phyloP scores from a whole-genome alignment of 441 rosid genomes.

The Breynia disticha region DNA sequence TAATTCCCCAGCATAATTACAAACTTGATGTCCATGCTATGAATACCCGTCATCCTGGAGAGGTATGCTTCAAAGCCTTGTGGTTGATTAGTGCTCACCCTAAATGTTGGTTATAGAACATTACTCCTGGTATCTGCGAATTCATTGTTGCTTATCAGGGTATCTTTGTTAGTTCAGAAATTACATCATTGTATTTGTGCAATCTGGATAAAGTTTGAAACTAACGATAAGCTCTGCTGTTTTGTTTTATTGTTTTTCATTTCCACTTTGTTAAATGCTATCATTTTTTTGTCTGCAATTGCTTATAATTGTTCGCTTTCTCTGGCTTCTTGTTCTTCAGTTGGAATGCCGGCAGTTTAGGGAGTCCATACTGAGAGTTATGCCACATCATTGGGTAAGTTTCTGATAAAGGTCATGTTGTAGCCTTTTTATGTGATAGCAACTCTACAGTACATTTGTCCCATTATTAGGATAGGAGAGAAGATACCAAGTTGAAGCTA shows the following conservation, averaged over 20 bases:
- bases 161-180: background rate
- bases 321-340: constrained; percentile 40
- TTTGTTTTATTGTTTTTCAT: background rate
- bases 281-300: constrained; percentile 7
- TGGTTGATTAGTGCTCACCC: background rate
- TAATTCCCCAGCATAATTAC: constrained; percentile 97
- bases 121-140: background rate
- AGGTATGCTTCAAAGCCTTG: constrained; percentile 38
- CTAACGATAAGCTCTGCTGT: background rate
- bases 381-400: constrained; percentile 98
- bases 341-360: constrained; percentile 96
- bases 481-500: constrained; percentile 78
- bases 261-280: background rate
- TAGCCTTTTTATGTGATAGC: constrained; percentile 9
- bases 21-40: constrained; percentile 87
- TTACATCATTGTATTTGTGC: background rate
- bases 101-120: too few species aligned
- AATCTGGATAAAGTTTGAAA: background rate
- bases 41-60: constrained; percentile 87
- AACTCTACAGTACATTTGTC: constrained; percentile 9
- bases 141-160: background rate
- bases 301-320: constrained; percentile 17
- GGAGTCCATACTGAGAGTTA: constrained; percentile 86
- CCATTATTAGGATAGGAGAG: constrained; percentile 87
- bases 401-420: constrained; percentile 1